Conservation (phyloP, 176 grass and related monocot genomes). For the Cocos nucifera region DNA sequence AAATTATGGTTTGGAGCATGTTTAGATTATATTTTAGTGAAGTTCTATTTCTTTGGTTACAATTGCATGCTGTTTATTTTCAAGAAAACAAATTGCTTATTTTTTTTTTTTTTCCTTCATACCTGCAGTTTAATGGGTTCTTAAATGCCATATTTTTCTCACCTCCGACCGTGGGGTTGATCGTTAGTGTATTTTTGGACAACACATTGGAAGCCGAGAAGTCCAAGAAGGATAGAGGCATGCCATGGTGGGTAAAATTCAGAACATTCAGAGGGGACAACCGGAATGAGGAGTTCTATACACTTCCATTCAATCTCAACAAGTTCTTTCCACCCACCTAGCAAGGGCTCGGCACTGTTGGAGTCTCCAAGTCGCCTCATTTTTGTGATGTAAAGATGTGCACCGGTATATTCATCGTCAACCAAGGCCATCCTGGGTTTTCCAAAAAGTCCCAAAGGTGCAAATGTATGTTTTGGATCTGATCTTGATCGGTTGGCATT, state of each 20-base stretch:
- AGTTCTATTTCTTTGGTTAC: not conserved
- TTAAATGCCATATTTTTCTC: constrained; percentile 48
- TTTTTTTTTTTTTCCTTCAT: not conserved
- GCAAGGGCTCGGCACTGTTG: not conserved
- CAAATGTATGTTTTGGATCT: no score
- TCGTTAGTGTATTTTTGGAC: constrained; percentile 69
- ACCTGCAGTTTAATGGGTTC: constrained; percentile 46
- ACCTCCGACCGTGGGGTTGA: constrained; percentile 53
- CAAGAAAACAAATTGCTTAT: not conserved
- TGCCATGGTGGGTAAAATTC: constrained; percentile 3
- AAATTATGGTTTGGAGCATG: no score
- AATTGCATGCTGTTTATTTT: not conserved
- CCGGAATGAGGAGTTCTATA: not conserved
- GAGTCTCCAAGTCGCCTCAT: no score
- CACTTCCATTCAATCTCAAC: constrained; percentile 2
- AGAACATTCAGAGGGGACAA: constrained; percentile 2
- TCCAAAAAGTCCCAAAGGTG: no score
- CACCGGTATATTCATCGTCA: no score
- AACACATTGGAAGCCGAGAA: constrained; percentile 77
- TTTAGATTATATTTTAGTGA: no score
- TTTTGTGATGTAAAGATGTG: no score
- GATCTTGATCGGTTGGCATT: no score
- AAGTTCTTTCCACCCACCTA: not conserved
- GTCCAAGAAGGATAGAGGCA: constrained; percentile 31
- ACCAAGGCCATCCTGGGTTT: no score